These are phyloP conservation scores for Petasospora fabianii DNA, from an alignment of 1,139 yeast genomes.

Conservation along the genomic window DNA sequence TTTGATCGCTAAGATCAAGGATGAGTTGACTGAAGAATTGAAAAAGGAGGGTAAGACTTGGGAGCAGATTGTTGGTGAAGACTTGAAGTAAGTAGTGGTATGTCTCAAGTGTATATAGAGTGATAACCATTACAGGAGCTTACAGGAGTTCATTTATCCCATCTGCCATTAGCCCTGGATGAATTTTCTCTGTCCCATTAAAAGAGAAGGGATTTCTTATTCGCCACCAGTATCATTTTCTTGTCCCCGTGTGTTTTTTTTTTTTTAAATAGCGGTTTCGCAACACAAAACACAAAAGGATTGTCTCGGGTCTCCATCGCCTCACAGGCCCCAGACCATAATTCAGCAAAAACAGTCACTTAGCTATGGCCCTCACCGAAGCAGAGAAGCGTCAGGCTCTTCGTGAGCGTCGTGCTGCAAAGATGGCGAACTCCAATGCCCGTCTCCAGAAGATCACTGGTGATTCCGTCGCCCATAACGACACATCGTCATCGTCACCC, in stretches of 20 bases:
- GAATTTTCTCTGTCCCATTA: too few species aligned
- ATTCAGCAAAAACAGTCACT: background rate
- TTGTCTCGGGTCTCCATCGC: too few species aligned
- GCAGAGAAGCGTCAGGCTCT: slow-evolving; percentile 61
- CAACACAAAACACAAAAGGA: too few species aligned
- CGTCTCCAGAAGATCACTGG: slow-evolving; percentile 54
- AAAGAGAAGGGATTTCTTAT: too few species aligned
- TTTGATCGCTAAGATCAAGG: slow-evolving; percentile 70
- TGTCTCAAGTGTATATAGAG: background rate
- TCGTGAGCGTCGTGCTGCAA: slow-evolving; percentile 69
- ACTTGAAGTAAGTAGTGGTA: slow-evolving; percentile 25
- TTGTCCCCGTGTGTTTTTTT: too few species aligned
- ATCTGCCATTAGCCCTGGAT: too few species aligned
- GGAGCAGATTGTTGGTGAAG: slow-evolving; percentile 68
- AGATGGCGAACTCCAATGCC: slow-evolving; percentile 54
- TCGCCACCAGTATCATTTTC: too few species aligned
- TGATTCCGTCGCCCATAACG: slow-evolving; percentile 18
- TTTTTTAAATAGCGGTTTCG: too few species aligned
- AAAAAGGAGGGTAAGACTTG: slow-evolving; percentile 76
- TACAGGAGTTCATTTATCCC: too few species aligned
- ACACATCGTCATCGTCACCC: background rate
- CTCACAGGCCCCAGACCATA: too few species aligned
- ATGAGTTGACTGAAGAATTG: slow-evolving; percentile 66
- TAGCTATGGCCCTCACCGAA: slow-evolving; percentile 32
- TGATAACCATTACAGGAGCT: too few species aligned